Evolutionary conservation across 2,329 filamentous ascomycete genomes (phyloP), one percentile per base, ranked within the genome.

Genomic region (Mollisiaceae sp.): DNA sequence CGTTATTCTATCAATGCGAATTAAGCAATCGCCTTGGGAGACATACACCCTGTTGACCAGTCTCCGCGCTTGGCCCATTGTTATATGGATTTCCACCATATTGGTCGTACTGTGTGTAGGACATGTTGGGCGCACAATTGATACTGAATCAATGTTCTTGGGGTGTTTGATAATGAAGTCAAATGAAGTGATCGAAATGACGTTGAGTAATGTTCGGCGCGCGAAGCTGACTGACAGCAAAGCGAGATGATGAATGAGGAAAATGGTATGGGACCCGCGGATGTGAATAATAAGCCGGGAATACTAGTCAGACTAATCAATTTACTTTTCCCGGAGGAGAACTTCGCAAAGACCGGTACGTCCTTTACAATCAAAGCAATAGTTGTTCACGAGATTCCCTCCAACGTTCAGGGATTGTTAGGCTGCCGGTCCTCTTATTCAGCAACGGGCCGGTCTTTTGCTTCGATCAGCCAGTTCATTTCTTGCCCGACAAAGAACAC

Each of bases 71-170:
- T 3, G 83, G 80, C 57, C 78, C 82, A 74, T 85, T 81, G 67
- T 84, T 81, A 76, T 91, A 91, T 45, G 88, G 89, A 75, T 91
- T 90, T 69, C 75, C 75, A 69, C 73, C 73, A 58, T 75, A 73
- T 57, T 85, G 83, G 70, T 85, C 81, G 77, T 90, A 89, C 74
- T 86, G 84, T 69, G 82, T 80, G 80, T 87, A 85, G 71, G 86
- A 86, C 87, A 90, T 89, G 22, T 62, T 72, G 84, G 69, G 82
- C 64, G 63, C 63, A 65, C 69, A 69, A 73, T 71, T 71, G 68
- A 71, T 70, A 58, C 57, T 54, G n/a, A 43, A 65, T 62, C 54
- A 59, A 62, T 52, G 56, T 47, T 62, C 45, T 27, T 12, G 15
- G 35, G 24, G 35, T 32, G 39, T 24, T 39, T 59, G 64, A 39